Base-by-base conservation (phyloP, 2,329 filamentous ascomycete species). In the Sporothrix schenckii region DNA sequence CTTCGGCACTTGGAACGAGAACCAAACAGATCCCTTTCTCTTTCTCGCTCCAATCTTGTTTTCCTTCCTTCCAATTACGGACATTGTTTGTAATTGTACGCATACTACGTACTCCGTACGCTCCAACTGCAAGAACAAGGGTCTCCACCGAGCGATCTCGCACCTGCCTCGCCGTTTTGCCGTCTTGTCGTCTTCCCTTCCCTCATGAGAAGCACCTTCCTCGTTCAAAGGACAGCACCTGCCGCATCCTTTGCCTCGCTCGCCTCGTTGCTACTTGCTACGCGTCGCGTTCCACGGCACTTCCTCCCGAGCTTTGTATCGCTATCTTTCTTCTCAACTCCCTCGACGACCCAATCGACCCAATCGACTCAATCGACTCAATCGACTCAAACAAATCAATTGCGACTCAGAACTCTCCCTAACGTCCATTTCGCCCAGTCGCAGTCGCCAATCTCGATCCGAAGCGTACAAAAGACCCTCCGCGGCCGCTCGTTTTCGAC, bases 191-290 rank as follows among this genome's bases (percentile, higher is more conserved):
- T n/a, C 24, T 13, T 30, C n/a, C 30, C 30, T 21, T 41, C 34
- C 61, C 69, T 44, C 65, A 70, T 70, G 69, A 52, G 34, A 61
- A 63, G 65, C 69, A 63, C 65, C 69, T 63, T 68, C 39, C 39
- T 68, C 49, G 47, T 58, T 52, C 69, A 70, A 63, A 70, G 69
- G 69, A 68, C 63, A 47, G 69, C 54, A 27, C 65, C 69, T 70
- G 65, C 69, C 65, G 69, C 69, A 53, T 68, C 66, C 66, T 68
- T 70, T 70, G 69, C 58, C 54, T 34, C 56, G 19, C 10, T 16
- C 10, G 30, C 34, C 50, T 44, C 54, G 14, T 24, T 19, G 16
- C 14, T 52, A n/a, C 21, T 49, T 21, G 49, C 44, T 14, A 4
- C 61, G n/a, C 13, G 50, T 66, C 61, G 61, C 53, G 60, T 53